Percentiles rank a stretch among this genome's conserved stretches.
Conservation (phyloP, 371 early-diverging fungal genomes). For the Rhizomucor miehei region DNA sequence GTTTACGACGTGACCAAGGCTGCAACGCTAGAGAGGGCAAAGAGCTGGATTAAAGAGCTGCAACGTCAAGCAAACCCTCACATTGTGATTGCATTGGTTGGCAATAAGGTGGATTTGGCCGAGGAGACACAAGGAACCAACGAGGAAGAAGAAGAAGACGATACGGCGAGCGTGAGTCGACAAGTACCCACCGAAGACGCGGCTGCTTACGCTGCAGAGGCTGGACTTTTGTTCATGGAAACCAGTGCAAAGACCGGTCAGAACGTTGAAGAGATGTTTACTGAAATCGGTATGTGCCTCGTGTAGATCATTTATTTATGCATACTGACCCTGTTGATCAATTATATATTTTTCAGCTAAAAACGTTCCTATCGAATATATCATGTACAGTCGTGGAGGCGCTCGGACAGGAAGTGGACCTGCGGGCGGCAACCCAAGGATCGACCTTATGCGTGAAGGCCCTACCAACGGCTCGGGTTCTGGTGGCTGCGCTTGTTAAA, state of each 20-base stretch:
- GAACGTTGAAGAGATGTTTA: conserved; percentile 78
- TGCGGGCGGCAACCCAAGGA: conserved; percentile 12
- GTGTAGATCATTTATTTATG: no score
- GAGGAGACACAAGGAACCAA: conserved; percentile 28
- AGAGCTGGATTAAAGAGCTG: conserved; percentile 98
- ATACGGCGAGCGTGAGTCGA: conserved; percentile 33
- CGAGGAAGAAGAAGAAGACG: conserved; percentile 26
- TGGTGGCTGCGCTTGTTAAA: conserved; percentile 16
- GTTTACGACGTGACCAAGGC: conserved; percentile 95
- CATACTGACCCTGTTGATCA: background rate
- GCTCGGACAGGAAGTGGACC: conserved; percentile 4
- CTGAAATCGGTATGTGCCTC: conserved; percentile 33
- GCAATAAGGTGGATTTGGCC: conserved; percentile 91
- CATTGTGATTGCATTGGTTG: conserved; percentile 96
- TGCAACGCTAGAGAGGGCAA: conserved; percentile 94
- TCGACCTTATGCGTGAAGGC: conserved; percentile 21
- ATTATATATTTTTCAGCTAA: conserved; percentile 9
- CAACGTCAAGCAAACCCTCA: conserved; percentile 93
- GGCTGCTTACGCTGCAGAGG: conserved; percentile 77
- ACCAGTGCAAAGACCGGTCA: conserved; percentile 88
- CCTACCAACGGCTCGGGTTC: conserved; percentile 12
- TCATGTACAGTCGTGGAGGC: conserved; percentile 13
- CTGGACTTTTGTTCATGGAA: conserved; percentile 82
- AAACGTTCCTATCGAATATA: conserved; percentile 16
- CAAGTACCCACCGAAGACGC: conserved; percentile 75